Evolutionary conservation across 495 filamentous ascomycete species (phyloP).

Genomic region (Daldinia vernicosa): DNA sequence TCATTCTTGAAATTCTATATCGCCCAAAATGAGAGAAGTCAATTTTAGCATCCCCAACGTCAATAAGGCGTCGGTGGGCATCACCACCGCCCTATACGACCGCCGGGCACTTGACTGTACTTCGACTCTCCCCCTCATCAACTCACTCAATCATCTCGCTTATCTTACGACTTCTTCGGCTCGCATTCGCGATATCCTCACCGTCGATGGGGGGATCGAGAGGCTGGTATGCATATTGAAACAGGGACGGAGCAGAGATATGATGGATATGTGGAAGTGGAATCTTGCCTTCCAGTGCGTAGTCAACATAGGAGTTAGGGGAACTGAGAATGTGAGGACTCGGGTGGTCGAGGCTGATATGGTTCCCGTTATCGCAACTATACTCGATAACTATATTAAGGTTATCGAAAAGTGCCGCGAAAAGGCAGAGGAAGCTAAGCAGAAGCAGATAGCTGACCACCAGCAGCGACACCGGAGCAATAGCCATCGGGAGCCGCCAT

Average conservation of each 20-base stretch:
- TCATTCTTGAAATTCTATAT: constrained; percentile 7
- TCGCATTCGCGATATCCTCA: constrained; percentile 95
- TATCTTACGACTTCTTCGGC: constrained; percentile 99
- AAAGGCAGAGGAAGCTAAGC: constrained; percentile 75
- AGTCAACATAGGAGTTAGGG: constrained; percentile 96
- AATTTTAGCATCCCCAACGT: constrained; percentile 99
- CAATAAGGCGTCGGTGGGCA: constrained; percentile 99
- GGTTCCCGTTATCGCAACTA: constrained; percentile 99
- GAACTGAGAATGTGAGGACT: constrained; percentile 91
- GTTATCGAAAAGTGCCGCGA: constrained; percentile 90
- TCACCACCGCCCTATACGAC: constrained; percentile 98
- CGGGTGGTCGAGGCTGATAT: constrained; percentile 98
- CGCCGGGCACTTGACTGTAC: constrained; percentile 97
- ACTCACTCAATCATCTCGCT: constrained; percentile 96
- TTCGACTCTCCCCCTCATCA: constrained; percentile 95
- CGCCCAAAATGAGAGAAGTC: constrained; percentile 89
- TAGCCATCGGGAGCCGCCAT: constrained; percentile 50
- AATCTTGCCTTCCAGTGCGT: constrained; percentile 98
- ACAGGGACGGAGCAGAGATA: constrained; percentile 91
- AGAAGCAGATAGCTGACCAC: constrained; percentile 55
- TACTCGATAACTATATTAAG: constrained; percentile 97
- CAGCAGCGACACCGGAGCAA: constrained; percentile 54
- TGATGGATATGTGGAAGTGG: constrained; percentile 99
- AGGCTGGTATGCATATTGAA: constrained; percentile 96
- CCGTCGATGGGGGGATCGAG: constrained; percentile 97